Evolutionary conservation across 2,329 filamentous ascomycete genomes (phyloP), one percentile per base, ranked within the genome.

Genomic region (Colletotrichum tamarilloi): DNA sequence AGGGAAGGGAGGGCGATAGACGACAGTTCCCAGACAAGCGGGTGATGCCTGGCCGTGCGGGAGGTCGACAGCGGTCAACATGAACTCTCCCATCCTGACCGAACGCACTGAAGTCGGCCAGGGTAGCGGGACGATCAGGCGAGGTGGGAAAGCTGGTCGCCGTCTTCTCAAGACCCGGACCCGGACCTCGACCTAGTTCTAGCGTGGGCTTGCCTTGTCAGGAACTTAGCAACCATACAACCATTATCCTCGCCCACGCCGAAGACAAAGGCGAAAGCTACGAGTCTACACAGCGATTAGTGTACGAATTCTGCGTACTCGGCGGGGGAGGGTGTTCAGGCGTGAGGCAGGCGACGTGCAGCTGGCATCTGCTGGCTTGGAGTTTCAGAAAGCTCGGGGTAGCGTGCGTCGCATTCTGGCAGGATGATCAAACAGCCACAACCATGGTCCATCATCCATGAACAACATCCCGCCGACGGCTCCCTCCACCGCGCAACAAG

Each of bases 121-220:
- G 69, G 62, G 55, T 58, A 67, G 74, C 77, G 78, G 78, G 78
- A 79, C 75, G 77, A 79, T 79, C 77, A 78, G 76, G 74, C 75
- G 77, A 57, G 71, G 59, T 68, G 76, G 70, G 59, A 73, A 38
- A 60, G 59, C 62, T 57, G 46, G 55, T 58, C 60, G 56, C 22
- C 53, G 22, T 46, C 59, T 52, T 53, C 53, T 59, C 70, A 58
- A 19, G 49, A 65, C 32, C 46, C 62, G 35, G 56, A 53, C 66
- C 66, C 59, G 55, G 70, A 59, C 66, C 70, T 64, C 56, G 70
- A 71, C 71, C 49, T 65, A 62, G 60, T 46, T 56, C 67, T 56
- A 57, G 70, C 64, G 67, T 59, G 62, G 65, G 46, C 63, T 72
- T 74, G 67, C 67, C 63, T 67, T 49, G 67, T 64, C 59, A 60